Evolutionary conservation across 306 rosid species (phyloP).

Genomic region (Benincasa hispida): DNA sequence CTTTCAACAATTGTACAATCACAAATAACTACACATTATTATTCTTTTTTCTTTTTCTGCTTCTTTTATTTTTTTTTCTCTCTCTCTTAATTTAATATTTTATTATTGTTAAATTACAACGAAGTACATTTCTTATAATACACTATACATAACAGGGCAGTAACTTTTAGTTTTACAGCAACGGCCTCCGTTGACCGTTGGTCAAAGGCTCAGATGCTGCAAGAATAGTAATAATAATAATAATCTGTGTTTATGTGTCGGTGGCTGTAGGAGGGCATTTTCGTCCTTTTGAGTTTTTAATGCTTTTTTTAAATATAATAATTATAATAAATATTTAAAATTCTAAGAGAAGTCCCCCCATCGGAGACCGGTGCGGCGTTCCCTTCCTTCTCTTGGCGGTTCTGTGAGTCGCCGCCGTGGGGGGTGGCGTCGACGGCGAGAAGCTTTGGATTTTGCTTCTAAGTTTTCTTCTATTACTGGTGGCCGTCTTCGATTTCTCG

Average conservation of each 20-base stretch:
- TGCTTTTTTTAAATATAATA: neutral
- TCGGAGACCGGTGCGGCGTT: slow-evolving; percentile 52
- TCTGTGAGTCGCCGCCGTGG: slow-evolving; percentile 36
- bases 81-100: neutral
- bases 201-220: slow-evolving; percentile 7
- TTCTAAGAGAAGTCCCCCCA: slow-evolving; percentile 53
- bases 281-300: neutral
- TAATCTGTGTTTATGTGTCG: neutral
- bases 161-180: neutral
- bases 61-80: no score
- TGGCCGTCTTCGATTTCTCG: slow-evolving; percentile 36
- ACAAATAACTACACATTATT: neutral
- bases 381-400: slow-evolving; percentile 56
- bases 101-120: neutral
- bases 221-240: neutral
- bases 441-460: slow-evolving; percentile 31
- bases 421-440: slow-evolving; percentile 62
- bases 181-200: slow-evolving; percentile 4
- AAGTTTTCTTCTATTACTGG: slow-evolving; percentile 18
- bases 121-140: neutral
- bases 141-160: neutral
- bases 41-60: neutral
- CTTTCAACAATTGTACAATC: neutral
- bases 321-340: slow-evolving; percentile 8
- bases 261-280: neutral